A percentile compares a stretch with the other conserved stretches of the same genome.
Evolutionary conservation across 495 filamentous ascomycete genomes (phyloP).

Genomic region (Annulohypoxylon nitens): DNA sequence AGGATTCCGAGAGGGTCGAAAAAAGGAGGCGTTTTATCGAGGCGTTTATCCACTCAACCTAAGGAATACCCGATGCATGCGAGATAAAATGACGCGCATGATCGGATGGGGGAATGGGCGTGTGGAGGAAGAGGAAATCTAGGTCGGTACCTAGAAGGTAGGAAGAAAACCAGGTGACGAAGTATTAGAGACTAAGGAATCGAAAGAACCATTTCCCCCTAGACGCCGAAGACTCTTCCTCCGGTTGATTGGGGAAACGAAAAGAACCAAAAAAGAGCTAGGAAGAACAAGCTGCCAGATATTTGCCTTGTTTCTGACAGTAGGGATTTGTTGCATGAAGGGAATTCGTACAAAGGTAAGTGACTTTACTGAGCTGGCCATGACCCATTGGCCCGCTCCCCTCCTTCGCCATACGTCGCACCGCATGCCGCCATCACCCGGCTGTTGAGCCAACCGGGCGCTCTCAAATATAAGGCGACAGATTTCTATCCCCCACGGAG

Average conservation of each 20-base stretch:
- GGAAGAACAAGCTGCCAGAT: constrained; percentile 17
- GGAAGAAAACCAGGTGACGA: constrained; percentile 20
- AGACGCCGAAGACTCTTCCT: constrained; percentile 3
- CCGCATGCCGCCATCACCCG: constrained; percentile 45
- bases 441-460: constrained; percentile 43
- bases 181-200: constrained; percentile 27
- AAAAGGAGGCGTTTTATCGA: constrained; percentile 17
- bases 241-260: constrained; percentile 26
- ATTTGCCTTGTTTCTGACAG: constrained; percentile 37
- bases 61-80: constrained; percentile 45
- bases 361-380: constrained; percentile 35
- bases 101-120: constrained; percentile 10
- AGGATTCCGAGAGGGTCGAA: constrained; percentile 7
- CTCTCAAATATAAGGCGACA: constrained; percentile 30
- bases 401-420: constrained; percentile 32
- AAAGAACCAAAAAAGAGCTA: constrained; percentile 18
- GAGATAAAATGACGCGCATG: constrained; percentile 40
- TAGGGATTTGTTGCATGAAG: constrained; percentile 17
- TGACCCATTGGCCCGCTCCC: constrained; percentile 17
- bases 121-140: constrained; percentile 16
- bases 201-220: neutral
- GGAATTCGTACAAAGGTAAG: constrained; percentile 33
- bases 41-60: constrained; percentile 30
- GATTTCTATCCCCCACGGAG: constrained; percentile 49
- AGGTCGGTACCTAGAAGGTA: neutral